phyloP scores from a whole-genome alignment of 495 filamentous ascomycete species.

The Bathelium albidoporum region DNA sequence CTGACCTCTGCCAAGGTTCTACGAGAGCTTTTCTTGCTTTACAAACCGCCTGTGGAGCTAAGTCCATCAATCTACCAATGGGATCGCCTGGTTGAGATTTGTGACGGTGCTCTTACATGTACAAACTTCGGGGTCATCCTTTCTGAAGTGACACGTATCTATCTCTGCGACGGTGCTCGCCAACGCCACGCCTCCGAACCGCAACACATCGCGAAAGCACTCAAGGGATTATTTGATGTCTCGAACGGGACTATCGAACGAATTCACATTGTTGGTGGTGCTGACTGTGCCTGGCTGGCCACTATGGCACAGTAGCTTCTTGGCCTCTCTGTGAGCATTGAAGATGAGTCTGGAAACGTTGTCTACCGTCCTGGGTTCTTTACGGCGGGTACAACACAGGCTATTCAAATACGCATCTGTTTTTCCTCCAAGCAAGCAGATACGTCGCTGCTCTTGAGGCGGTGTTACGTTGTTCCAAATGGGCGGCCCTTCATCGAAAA shows the following conservation, averaged over 20 bases:
- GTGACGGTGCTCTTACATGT: neutral
- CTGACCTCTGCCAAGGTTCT: neutral
- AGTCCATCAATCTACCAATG: neutral
- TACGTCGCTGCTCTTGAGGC: neutral
- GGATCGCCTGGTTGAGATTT: neutral
- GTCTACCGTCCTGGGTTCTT: neutral
- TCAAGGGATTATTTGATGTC: neutral
- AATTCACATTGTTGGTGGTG: neutral
- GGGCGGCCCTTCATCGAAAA: neutral
- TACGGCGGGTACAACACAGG: neutral
- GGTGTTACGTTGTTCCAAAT: neutral
- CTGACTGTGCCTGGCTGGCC: neutral
- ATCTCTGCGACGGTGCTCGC: neutral
- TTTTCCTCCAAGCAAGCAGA: neutral
- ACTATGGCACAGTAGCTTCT: neutral
- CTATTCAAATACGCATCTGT: neutral
- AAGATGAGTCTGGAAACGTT: neutral
- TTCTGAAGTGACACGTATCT: neutral
- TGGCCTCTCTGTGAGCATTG: neutral
- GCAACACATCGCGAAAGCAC: neutral
- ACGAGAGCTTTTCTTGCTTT: neutral
- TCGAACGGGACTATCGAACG: neutral
- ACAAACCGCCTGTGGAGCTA: neutral
- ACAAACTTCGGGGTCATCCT: neutral
- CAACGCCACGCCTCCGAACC: neutral